Percentiles rank a stretch among this genome's conserved stretches.
Conservation (phyloP, 352 stramenopile species). For the Thraustochytrium sp. region DNA sequence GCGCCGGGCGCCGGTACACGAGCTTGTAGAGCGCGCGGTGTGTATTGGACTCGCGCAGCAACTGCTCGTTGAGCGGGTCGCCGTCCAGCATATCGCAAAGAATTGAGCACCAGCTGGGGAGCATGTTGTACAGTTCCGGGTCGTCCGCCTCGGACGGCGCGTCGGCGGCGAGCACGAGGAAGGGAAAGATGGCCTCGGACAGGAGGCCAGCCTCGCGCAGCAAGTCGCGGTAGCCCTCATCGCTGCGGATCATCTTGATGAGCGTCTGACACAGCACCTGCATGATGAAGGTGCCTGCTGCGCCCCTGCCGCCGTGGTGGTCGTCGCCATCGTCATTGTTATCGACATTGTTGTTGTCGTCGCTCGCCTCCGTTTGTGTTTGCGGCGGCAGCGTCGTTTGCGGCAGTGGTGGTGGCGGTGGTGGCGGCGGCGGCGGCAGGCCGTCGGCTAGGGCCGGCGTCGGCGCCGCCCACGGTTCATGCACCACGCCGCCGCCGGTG, state of each 20-base stretch:
- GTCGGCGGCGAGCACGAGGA: conserved; percentile 1
- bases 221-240: conserved; percentile 12
- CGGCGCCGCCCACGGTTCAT: too few species aligned
- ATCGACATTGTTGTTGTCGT: too few species aligned
- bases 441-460: too few species aligned
- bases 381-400: too few species aligned
- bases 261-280: conserved; percentile 24
- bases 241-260: conserved; percentile 33
- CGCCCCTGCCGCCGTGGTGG: too few species aligned
- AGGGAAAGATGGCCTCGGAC: conserved; percentile 3
- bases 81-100: conserved; percentile 23
- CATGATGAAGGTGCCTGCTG: conserved; percentile 8
- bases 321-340: too few species aligned
- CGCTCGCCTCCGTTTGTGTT: too few species aligned
- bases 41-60: background rate
- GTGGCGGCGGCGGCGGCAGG: too few species aligned
- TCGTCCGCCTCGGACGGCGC: background rate
- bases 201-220: conserved; percentile 16
- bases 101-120: background rate
- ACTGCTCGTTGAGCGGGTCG: conserved; percentile 6
- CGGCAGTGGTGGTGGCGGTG: too few species aligned
- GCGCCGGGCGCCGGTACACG: background rate
- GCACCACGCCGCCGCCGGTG: too few species aligned
- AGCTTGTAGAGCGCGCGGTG: conserved; percentile 5
- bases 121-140: background rate